phyloP scores from a whole-genome alignment of 1,284 basidiomycete species.

The Lignosus rhinocerotis region DNA sequence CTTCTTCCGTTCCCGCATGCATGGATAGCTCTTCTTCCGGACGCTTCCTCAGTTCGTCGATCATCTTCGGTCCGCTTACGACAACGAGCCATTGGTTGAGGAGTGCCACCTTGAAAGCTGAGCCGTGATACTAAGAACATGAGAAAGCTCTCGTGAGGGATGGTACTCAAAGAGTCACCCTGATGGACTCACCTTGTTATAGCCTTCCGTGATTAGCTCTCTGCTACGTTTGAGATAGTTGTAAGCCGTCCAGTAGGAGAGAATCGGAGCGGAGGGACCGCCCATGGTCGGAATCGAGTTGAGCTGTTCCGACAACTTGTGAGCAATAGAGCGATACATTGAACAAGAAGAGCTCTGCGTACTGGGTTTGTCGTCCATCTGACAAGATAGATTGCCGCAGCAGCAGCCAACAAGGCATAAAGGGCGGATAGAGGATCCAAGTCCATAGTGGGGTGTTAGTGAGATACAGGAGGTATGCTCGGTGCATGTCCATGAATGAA shows the following conservation, averaged over 20 bases:
- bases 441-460: too few relatives aligned
- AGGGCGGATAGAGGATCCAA: too few relatives aligned
- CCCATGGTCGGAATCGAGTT: conserved; percentile 32
- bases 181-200: conserved; percentile 12
- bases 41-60: conserved; percentile 44
- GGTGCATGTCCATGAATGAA: too few relatives aligned
- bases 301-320: conserved; percentile 2
- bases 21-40: conserved; percentile 41
- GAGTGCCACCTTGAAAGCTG: conserved; percentile 43
- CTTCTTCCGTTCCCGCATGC: conserved; percentile 33
- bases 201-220: conserved; percentile 25
- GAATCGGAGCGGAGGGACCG: conserved; percentile 21
- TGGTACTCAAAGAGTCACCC: too few relatives aligned
- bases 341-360: not conserved
- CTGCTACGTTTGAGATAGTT: conserved; percentile 13
- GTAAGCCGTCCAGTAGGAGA: conserved; percentile 27
- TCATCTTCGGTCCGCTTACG: conserved; percentile 33
- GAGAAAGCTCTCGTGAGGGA: not conserved
- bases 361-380: conserved; percentile 1
- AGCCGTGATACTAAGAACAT: conserved; percentile 33
- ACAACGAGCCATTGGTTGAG: conserved; percentile 43
- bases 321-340: not conserved
- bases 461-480: too few relatives aligned
- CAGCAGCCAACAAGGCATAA: not conserved
- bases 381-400: not conserved